phyloP scores from a whole-genome alignment of 2,329 filamentous ascomycete genomes.

The Pleurostoma richardsiae region DNA sequence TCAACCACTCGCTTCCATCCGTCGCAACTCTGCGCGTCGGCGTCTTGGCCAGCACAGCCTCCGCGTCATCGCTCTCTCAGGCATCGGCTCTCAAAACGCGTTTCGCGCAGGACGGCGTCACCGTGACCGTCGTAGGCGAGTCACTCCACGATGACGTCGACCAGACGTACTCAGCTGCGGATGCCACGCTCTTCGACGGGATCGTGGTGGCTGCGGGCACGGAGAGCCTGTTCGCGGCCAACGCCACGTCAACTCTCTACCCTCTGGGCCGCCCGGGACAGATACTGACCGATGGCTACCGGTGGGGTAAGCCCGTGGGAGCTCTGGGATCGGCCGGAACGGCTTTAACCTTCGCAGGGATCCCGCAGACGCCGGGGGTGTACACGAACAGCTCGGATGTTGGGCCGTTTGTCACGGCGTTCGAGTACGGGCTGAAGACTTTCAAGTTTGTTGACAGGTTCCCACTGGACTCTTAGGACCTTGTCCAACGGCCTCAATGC shows the following conservation, averaged over 20 bases:
- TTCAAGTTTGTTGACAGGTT: slow-evolving; percentile 66
- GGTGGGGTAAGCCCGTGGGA: slow-evolving; percentile 66
- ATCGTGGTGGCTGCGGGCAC: slow-evolving; percentile 55
- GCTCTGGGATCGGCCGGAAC: slow-evolving; percentile 42
- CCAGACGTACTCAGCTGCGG: slow-evolving; percentile 59
- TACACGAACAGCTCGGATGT: slow-evolving; percentile 25
- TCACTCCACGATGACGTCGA: slow-evolving; percentile 47
- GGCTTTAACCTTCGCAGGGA: slow-evolving; percentile 36
- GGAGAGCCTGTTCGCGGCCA: slow-evolving; percentile 41
- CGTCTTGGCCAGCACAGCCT: slow-evolving; percentile 46
- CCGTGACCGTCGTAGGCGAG: slow-evolving; percentile 57
- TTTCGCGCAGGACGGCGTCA: slow-evolving; percentile 46
- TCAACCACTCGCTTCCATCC: slow-evolving; percentile 50
- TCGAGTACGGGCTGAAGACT: slow-evolving; percentile 55
- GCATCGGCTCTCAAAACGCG: slow-evolving; percentile 43
- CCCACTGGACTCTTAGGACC: slow-evolving; percentile 40
- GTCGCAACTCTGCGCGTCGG: slow-evolving; percentile 61
- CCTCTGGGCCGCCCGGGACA: slow-evolving; percentile 58
- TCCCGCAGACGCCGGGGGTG: slow-evolving; percentile 36
- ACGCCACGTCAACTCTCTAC: slow-evolving; percentile 48
- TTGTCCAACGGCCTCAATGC: no score
- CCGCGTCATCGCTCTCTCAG: slow-evolving; percentile 37
- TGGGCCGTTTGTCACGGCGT: slow-evolving; percentile 29
- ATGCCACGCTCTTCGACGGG: slow-evolving; percentile 58
- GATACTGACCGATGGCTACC: slow-evolving; percentile 58